Evolutionary conservation across 768 basidiomycete genomes (phyloP).

Genomic region (Trametes elegans): DNA sequence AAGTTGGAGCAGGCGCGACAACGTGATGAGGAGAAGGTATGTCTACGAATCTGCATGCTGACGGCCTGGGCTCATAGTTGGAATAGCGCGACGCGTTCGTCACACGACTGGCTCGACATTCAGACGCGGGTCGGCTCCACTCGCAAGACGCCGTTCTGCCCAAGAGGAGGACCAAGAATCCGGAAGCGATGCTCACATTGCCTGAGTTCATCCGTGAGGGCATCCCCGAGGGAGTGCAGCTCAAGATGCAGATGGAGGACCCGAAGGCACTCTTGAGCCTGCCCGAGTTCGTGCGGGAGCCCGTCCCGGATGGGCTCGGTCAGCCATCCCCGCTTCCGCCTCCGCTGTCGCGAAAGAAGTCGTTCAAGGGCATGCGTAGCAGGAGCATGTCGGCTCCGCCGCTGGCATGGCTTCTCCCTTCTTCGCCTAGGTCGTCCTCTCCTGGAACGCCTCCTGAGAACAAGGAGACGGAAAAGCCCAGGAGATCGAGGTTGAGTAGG

Average conservation of each 20-base stretch:
- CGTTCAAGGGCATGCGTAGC: constrained; percentile 27
- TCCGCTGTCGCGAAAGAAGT: constrained; percentile 34
- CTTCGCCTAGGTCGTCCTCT: constrained; percentile 16
- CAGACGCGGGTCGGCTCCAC: constrained; percentile 69
- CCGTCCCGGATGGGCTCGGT: constrained; percentile 26
- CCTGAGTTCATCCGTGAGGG: constrained; percentile 43
- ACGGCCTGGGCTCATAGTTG: neutral
- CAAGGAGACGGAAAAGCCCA: constrained; percentile 13
- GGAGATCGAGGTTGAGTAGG: constrained; percentile 19
- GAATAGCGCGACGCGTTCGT: constrained; percentile 72
- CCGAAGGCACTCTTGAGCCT: constrained; percentile 33
- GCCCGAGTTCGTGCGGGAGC: constrained; percentile 52
- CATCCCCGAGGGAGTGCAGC: constrained; percentile 24
- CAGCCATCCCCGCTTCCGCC: constrained; percentile 54
- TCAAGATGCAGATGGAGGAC: constrained; percentile 30
- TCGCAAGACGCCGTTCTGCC: constrained; percentile 66
- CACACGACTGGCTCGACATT: constrained; percentile 67
- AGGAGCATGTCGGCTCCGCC: constrained; percentile 38
- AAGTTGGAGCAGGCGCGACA: constrained; percentile 53
- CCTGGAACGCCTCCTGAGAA: constrained; percentile 9
- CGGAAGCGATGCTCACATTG: constrained; percentile 42
- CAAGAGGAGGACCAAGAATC: constrained; percentile 26
- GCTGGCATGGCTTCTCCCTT: constrained; percentile 31
- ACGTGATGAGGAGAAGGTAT: constrained; percentile 64
- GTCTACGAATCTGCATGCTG: neutral